phyloP scores from a whole-genome alignment of 192 early-diverging fungal species.

The Mortierella hygrophila region DNA sequence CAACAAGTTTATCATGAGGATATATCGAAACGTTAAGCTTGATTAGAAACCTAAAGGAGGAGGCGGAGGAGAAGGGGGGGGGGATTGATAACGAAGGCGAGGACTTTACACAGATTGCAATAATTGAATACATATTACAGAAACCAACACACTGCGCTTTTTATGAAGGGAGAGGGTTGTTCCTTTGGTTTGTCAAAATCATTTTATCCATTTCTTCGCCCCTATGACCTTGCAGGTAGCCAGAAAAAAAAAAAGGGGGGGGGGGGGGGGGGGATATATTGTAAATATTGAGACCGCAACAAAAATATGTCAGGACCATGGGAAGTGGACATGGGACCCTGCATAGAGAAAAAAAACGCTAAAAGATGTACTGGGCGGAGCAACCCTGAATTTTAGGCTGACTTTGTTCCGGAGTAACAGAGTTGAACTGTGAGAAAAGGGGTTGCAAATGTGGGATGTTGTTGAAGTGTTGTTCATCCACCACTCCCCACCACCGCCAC shows the following conservation, averaged over 20 bases:
- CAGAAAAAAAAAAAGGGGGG: no score
- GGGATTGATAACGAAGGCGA: not conserved
- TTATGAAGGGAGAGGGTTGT: no score
- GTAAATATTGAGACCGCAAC: no score
- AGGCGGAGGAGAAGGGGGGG: not conserved
- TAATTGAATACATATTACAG: no score
- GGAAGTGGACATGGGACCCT: no score
- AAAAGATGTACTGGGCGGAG: not conserved
- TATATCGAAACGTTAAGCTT: constrained; percentile 83
- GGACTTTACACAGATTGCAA: not conserved
- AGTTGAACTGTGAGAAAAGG: not conserved
- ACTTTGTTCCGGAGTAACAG: not conserved
- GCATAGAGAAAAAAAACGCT: not conserved
- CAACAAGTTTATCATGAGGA: constrained; percentile 72
- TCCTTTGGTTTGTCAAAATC: no score
- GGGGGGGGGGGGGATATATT: no score
- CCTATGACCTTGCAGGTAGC: no score
- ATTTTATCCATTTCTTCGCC: no score
- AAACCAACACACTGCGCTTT: no score
- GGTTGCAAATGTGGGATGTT: not conserved
- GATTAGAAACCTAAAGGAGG: constrained; percentile 47
- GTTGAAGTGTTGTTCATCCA: not conserved
- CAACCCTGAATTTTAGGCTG: constrained; percentile 6
- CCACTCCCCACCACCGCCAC: no score
- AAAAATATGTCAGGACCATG: no score